Evolutionary conservation across 176 grass and related monocot genomes (phyloP).

Genomic region (Oryza longistaminata): DNA sequence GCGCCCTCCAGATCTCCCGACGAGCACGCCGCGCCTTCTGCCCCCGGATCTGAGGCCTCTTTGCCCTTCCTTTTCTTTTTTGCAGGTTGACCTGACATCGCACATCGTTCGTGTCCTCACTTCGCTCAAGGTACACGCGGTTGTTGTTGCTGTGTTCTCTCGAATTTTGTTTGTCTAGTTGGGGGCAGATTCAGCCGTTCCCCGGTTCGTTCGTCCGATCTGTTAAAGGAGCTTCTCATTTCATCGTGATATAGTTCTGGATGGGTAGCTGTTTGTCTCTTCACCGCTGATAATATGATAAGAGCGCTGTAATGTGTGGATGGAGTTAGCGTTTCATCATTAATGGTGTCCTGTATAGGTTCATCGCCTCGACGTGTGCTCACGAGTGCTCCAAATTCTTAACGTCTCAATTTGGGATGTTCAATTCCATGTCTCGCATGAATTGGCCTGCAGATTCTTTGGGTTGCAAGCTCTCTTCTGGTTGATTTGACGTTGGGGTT

Average conservation of each 20-base stretch:
- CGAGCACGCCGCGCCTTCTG: neutral
- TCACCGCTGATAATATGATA: neutral
- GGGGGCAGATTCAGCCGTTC: neutral
- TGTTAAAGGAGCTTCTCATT: neutral
- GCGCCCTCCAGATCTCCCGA: conserved; percentile 33
- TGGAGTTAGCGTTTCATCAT: conserved; percentile 7
- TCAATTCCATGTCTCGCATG: neutral
- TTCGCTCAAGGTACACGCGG: conserved; percentile 70
- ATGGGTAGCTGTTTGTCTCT: neutral
- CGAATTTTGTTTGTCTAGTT: neutral
- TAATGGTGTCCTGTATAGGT: neutral
- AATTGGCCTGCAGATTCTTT: neutral
- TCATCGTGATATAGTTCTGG: neutral
- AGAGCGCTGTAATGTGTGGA: neutral
- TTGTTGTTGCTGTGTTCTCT: neutral
- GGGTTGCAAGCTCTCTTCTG: neutral
- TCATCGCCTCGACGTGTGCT: neutral
- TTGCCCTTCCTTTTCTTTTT: neutral
- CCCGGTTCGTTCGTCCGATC: neutral
- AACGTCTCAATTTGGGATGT: neutral
- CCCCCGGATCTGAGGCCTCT: conserved; percentile 19
- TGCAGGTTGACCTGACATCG: conserved; percentile 91
- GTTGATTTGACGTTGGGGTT: neutral
- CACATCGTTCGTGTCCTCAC: conserved; percentile 81
- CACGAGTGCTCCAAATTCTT: neutral